Percentiles rank a stretch among this genome's conserved stretches.
These are phyloP conservation scores for Ichthyophthirius multifiliis DNA, from an alignment of 169 alveolate species.

Conservation along the genomic window DNA sequence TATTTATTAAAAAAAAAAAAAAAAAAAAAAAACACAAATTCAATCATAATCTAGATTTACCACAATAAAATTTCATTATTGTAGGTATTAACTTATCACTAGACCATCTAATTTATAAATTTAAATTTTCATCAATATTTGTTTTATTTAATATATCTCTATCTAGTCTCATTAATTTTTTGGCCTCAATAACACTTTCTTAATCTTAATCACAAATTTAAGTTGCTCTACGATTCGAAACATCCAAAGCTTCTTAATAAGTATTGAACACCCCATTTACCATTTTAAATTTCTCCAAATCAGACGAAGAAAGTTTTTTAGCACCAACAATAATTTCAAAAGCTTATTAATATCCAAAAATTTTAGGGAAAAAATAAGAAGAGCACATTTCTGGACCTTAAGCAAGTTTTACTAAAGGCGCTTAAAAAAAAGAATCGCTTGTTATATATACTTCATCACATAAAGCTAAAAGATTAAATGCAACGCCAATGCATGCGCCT, in stretches of 20 bases:
- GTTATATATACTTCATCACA: not conserved
- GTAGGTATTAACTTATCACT: not conserved
- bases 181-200: not conserved
- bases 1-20: too few relatives aligned
- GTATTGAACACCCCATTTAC: not conserved
- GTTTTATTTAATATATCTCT: not conserved
- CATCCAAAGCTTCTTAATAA: not conserved
- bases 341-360: not conserved
- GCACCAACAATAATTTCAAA: slow-evolving; percentile 1
- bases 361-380: not conserved
- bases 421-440: not conserved
- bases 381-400: slow-evolving; percentile 7
- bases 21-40: too few relatives aligned
- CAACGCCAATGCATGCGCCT: not conserved
- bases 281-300: not conserved
- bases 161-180: not conserved
- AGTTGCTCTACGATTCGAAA: not conserved
- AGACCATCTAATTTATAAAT: not conserved
- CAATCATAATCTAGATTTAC: too few relatives aligned
- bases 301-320: not conserved
- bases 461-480: not conserved
- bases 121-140: not conserved
- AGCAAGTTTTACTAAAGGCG: not conserved
- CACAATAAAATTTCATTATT: not conserved
- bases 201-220: not conserved